Base-by-base conservation (phyloP, 2,329 filamentous ascomycete species). In the Phialophora expanda region DNA sequence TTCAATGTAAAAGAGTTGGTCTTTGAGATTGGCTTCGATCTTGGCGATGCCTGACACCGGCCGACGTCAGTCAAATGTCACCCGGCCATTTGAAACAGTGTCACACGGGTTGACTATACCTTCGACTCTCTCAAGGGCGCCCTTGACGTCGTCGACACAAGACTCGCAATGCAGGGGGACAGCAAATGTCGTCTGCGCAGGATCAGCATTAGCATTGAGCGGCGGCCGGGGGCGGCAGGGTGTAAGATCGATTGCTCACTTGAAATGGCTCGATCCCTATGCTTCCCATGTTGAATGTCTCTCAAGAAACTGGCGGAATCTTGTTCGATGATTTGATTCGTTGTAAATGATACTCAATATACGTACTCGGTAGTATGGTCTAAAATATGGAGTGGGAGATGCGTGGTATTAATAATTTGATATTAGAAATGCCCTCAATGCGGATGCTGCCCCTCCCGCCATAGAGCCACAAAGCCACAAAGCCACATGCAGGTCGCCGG, bases 111-210 rank as follows among this genome's bases (percentile, higher is more conserved):
- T 34, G 9, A 11, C 5, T 17, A 14, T 53, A 88, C 87, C 87
- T 74, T 87, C 84, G 51, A 98, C 81, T 75, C 90, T 88, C 78
- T 90, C 86, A 58, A 98, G 82, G 56, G 92, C 89, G 69, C 86
- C 86, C 74, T 92, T 92, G 76, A 99, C 89, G 74, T 92, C 89
- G 78, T 93, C 90, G 78, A 97, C 87, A 82, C 95, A 98, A 75
- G 86, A 84, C 74, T 96, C 90, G 82, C 95, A 98, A 80, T 89
- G 92, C 83, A 98, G 89, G 62, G 93, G 93, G 73, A 98, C 95
- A 70, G 94, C 93, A 79, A 98, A 98, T 70, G 94, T 90, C 67
- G 94, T 96, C 90, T 98, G 73, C 50, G 53, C 7, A 22, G 58
- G 14, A 28, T 34, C 48, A 24, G 34, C 4, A n/a, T 53, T 38